A percentile compares a stretch with the other conserved stretches of the same genome.
Conservation (phyloP, 192 early-diverging fungal genomes). For the Mortierella claussenii region DNA sequence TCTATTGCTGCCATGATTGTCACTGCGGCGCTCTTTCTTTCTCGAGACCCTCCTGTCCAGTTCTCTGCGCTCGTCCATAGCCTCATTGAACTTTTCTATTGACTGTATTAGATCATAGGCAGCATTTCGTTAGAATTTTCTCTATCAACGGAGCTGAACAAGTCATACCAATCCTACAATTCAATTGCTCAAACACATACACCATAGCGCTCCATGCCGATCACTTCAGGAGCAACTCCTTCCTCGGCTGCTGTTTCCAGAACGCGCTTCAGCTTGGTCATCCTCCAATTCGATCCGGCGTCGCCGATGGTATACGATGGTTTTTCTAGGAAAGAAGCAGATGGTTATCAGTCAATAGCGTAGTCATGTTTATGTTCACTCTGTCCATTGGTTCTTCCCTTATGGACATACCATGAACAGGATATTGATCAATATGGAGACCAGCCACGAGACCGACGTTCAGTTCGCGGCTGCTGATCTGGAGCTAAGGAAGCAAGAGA, state of each 20-base stretch:
- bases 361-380: too few species aligned
- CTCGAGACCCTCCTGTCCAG: slow-evolving; percentile 58
- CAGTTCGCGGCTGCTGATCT: slow-evolving; percentile 56
- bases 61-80: slow-evolving; percentile 70
- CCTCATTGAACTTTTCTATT: slow-evolving; percentile 71
- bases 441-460: slow-evolving; percentile 57
- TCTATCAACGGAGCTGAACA: neutral
- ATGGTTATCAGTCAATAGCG: too few species aligned
- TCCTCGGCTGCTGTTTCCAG: slow-evolving; percentile 77
- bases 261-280: slow-evolving; percentile 79
- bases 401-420: slow-evolving; percentile 19
- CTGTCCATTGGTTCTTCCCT: too few species aligned
- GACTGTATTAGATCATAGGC: slow-evolving; percentile 60
- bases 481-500: slow-evolving; percentile 28
- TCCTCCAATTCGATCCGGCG: slow-evolving; percentile 76
- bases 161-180: neutral
- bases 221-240: slow-evolving; percentile 65
- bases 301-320: slow-evolving; percentile 59
- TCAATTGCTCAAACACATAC: slow-evolving; percentile 36
- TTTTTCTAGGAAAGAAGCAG: slow-evolving; percentile 34
- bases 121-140: too few species aligned
- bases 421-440: slow-evolving; percentile 52
- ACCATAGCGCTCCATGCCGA: slow-evolving; percentile 79
- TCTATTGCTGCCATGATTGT: slow-evolving; percentile 8
- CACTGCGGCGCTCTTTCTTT: slow-evolving; percentile 19